Evolutionary conservation across 257 asterid species (phyloP).

Genomic region (Solanum dulcamara): DNA sequence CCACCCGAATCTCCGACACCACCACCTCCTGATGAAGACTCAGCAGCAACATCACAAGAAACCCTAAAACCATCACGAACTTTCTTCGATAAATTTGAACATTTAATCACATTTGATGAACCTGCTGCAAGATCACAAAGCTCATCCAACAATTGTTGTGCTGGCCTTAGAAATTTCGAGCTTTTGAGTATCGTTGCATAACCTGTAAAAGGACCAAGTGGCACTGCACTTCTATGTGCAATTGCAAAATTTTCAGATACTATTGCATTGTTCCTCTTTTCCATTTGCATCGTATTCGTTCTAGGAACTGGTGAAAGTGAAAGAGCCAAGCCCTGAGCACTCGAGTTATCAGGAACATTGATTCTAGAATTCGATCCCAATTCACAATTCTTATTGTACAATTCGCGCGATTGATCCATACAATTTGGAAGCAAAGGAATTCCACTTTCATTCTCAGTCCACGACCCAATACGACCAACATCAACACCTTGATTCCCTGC

Average conservation of each 20-base stretch:
- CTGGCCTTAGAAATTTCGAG: constrained; percentile 52
- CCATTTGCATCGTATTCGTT: constrained; percentile 4
- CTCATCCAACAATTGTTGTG: constrained; percentile 56
- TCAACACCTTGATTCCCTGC: constrained; percentile 13
- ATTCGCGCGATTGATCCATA: constrained; percentile 13
- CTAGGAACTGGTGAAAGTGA: constrained; percentile 55
- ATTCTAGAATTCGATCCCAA: background rate
- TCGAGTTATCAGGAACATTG: constrained; percentile 3
- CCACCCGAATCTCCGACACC: constrained; percentile 20
- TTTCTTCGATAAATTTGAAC: background rate
- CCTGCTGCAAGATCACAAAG: constrained; percentile 27
- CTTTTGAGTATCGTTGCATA: constrained; percentile 55
- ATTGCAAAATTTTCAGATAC: constrained; percentile 6
- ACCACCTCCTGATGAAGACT: background rate
- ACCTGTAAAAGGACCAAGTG: constrained; percentile 82
- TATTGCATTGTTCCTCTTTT: background rate
- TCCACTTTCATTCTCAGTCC: constrained; percentile 22
- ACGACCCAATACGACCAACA: background rate
- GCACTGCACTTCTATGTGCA: constrained; percentile 37
- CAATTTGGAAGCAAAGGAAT: constrained; percentile 15
- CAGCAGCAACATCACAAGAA: constrained; percentile 8
- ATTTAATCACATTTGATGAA: constrained; percentile 12
- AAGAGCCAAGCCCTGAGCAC: constrained; percentile 38
- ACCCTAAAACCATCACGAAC: constrained; percentile 20
- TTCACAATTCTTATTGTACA: constrained; percentile 9